Evolutionary conservation across 805 yeast species (phyloP), one percentile per base, ranked within the genome.

Genomic region (Starmerella bombicola): DNA sequence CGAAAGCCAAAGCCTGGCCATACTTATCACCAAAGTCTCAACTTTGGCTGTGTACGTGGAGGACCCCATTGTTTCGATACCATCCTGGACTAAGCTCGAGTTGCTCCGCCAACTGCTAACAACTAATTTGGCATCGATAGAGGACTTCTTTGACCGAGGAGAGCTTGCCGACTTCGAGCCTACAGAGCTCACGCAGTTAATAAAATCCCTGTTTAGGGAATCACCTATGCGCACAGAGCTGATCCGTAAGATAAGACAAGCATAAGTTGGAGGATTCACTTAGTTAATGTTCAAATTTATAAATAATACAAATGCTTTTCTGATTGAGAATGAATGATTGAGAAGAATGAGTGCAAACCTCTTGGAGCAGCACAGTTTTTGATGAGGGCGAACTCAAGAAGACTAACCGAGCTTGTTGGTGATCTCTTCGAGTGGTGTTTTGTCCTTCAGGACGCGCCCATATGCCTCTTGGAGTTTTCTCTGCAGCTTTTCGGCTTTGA

Each of bases 81-180:
- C 62, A 5, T 54, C 60, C 15, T 62, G 66, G 66, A 47, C 58
- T 43, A 63, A 63, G 46, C 52, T 63, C 23, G 57, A 58, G 41
- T 55, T 57, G 38, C 49, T 62, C 18, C 50, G 48, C 12, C 55
- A 56, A 37, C 42, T 62, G n/a, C 52, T 62, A 13, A 51, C 52
- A 26, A 49, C 60, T 41, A 59, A 48, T 26, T 43, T 62, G 36
- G 57, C 48, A 1, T 55, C 54, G 12, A 61, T 62, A 17, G 32
- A 42, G 33, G 55, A 49, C 24, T 36, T 63, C 47, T 48, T 42
- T 24, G 49, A 47, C n/a, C 47, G 48, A 12, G 49, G 48, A 26
- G 38, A 55, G 35, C 53, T 62, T 37, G 54, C 56, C 2, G 67
- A 62, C 36, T 62, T 59, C 42, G 38, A 54, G 8, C 33, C 53